A percentile compares a stretch with the other conserved stretches of the same genome.
Conservation (phyloP, 371 early-diverging fungal species). For the Rhizopus microsporus region DNA sequence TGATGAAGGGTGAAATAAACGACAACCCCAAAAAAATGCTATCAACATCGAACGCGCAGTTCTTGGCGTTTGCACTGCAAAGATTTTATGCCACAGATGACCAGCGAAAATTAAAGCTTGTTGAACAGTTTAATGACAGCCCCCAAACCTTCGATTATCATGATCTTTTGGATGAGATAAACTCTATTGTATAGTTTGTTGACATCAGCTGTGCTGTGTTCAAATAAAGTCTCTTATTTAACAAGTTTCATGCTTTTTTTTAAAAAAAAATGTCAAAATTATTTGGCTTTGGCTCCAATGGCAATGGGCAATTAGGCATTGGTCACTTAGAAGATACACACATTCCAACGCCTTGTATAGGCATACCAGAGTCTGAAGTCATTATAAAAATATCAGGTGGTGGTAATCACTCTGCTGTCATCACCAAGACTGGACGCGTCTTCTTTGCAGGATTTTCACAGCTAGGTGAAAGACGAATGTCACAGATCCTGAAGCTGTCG, state of each 20-base stretch:
- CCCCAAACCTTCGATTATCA: conserved; percentile 79
- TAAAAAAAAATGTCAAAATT: conserved; percentile 14
- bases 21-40: conserved; percentile 52
- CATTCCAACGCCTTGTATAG: conserved; percentile 28
- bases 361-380: conserved; percentile 23
- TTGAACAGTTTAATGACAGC: conserved; percentile 73
- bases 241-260: background rate
- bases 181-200: conserved; percentile 12
- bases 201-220: too few relatives aligned
- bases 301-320: conserved; percentile 64
- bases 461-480: conserved; percentile 15
- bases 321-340: conserved; percentile 48
- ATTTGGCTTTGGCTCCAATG: conserved; percentile 67
- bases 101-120: conserved; percentile 57
- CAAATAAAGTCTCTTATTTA: too few relatives aligned
- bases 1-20: conserved; percentile 85
- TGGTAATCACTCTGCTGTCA: conserved; percentile 64
- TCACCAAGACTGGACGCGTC: conserved; percentile 35
- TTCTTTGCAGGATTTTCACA: conserved; percentile 25
- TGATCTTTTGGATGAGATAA: conserved; percentile 61
- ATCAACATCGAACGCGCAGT: conserved; percentile 71
- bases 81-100: conserved; percentile 83
- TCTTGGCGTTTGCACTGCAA: conserved; percentile 79
- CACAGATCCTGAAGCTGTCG: background rate
- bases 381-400: conserved; percentile 52